Evolutionary conservation across 495 filamentous ascomycete species (phyloP), one percentile per base, ranked within the genome.

Genomic region (Apiosordaria backusii): DNA sequence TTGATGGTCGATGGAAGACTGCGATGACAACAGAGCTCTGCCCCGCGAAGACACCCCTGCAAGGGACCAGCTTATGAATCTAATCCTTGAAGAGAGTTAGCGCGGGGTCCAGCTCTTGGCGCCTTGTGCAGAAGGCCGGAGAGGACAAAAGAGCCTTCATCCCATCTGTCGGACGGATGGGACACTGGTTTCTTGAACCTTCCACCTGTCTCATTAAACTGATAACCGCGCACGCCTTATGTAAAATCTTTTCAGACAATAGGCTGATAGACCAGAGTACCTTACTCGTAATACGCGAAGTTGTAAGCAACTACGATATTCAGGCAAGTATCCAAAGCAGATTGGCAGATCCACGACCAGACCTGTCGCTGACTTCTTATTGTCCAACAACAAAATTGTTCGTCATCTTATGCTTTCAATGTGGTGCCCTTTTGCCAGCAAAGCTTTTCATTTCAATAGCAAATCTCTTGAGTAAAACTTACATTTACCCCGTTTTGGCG

Each of bases 41-140:
- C 67, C 67, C 59, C 66, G 62, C 59, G 60, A 52, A 18, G 26
- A 35, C 19, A 63, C 27, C 62, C 62, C 62, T 63, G 62, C 50
- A 55, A 55, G 62, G n/a, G n/a, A 26, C 24, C 21, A 24, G 40
- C 22, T 24, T 35, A 10, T 62, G 50, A 23, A 9, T 40, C 23
- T 62, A 52, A 45, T 15, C 58, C 60, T n/a, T 18, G 23, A 22
- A 24, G 13, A n/a, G 53, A 9, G 2, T 57, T 57, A 57, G 19
- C 53, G 35, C 35, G 35, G 35, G 35, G 35, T 57, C 21, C 19
- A 3, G 53, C 19, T 24, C 53, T 57, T 22, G 23, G 23, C 19
- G 9, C 3, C 4, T 22, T 7, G 18, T n/a, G 9, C 53, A 6
- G 23, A 57, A 57, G 9, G 6, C 19, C 53, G 21, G 53, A 21